Percentiles rank a stretch among this genome's conserved stretches.
Conservation (phyloP, 2,329 filamentous ascomycete species). For the Sarocladium strictum region DNA sequence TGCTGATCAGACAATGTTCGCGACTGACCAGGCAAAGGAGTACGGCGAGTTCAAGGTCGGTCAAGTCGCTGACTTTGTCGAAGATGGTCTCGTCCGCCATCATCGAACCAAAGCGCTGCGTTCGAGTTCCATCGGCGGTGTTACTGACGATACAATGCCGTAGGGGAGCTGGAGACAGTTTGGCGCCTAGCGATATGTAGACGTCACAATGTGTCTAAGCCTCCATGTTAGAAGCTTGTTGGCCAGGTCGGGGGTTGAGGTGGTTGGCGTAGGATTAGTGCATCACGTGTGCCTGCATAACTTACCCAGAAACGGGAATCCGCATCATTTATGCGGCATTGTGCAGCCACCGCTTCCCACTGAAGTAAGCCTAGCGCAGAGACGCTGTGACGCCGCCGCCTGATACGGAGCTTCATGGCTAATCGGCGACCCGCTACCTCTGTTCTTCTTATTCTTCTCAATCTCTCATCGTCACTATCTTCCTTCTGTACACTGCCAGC, state of each 20-base stretch:
- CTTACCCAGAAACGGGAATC: background rate
- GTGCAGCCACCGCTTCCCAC: constrained; percentile 1
- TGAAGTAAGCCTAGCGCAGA: constrained; percentile 4
- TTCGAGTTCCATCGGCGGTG: constrained; percentile 10
- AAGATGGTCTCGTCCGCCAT: constrained; percentile 61
- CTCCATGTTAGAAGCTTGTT: background rate
- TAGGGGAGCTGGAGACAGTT: background rate
- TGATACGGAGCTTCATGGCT: constrained; percentile 8
- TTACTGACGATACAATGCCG: background rate
- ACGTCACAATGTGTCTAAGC: background rate
- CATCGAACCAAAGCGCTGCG: constrained; percentile 16
- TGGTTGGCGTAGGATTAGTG: background rate
- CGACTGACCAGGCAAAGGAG: constrained; percentile 74
- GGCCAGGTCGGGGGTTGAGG: background rate
- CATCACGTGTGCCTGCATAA: constrained; percentile 23
- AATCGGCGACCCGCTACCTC: constrained; percentile 2
- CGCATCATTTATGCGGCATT: constrained; percentile 4
- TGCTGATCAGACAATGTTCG: constrained; percentile 86
- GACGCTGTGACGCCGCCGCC: constrained; percentile 7
- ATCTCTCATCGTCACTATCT: background rate
- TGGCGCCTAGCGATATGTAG: background rate
- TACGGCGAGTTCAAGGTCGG: constrained; percentile 81
- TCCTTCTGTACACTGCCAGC: background rate
- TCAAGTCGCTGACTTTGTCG: constrained; percentile 68
- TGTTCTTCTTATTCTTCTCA: background rate